Base-by-base conservation (phyloP, 2,329 filamentous ascomycete genomes). In the Drechslerella coelobrocha region DNA sequence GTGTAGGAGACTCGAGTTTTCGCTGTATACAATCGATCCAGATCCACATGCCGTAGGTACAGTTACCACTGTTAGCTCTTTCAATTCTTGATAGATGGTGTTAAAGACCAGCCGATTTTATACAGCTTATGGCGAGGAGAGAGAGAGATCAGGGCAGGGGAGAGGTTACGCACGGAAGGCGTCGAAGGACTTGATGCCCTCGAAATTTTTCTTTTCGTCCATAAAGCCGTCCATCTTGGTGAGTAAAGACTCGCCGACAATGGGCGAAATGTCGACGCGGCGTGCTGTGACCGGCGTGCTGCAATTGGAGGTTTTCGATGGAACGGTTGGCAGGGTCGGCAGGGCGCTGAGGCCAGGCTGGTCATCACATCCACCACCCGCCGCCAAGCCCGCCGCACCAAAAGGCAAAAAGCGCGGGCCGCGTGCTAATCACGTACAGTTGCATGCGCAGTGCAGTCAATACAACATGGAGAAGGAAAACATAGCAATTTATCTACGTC, bases 1-100 rank as follows among this genome's bases (percentile, higher is more conserved):
- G 94, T 88, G 80, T 97, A 99, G 77, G 93, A 91, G 14, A 92
- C 86, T 82, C 97, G 97, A 59, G 93, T 91, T 83, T 99, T 97
- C 74, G 94, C 92, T 96, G 77, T 59, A 68, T 57, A 23, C 47
- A 47, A 57, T 27, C 29, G 41, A 29, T 4, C 2, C 24, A 52
- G 56, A 66, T 61, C 6, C 55, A 45, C 29, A 43, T 39, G n/a
- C n/a, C n/a, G n/a, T n/a, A n/a, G n/a, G n/a, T n/a, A n/a, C n/a
- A n/a, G n/a, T n/a, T n/a, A n/a, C n/a, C n/a, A n/a, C n/a, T 19
- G 43, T n/a, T 29, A 51, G 29, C n/a, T 17, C 29, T 31, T 48
- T n/a, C 19, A 10, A 12, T 26, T 51, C 14, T 24, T 10, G 41
- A 48, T 31, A 51, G 61, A 23, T 51, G 24, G 2, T 23, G 37